Base-by-base conservation (phyloP, 2,329 filamentous ascomycete species). In the Sarocladium strictum region DNA sequence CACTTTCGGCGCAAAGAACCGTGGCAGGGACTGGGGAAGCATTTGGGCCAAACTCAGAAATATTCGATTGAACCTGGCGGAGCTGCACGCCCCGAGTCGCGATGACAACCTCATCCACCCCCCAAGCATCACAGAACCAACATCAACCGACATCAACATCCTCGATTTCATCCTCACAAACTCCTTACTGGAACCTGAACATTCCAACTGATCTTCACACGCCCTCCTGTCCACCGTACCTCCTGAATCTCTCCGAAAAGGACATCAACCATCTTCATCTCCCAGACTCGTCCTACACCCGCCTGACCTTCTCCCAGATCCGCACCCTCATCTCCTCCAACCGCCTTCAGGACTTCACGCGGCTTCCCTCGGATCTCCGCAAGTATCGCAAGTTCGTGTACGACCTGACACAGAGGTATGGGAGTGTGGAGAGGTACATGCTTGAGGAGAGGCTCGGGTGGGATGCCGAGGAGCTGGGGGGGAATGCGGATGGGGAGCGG, bases 131-230 rank as follows among this genome's bases (percentile, higher is more conserved):
- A 12, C 24, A 27, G 11, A 17, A 27, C 23, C 23, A 47, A 72
- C 73, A 35, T 65, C 63, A 26, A 59, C 62, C 50, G 55, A 59
- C 37, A 54, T 56, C 32, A 69, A 63, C 56, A 57, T 9, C 17
- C 17, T 43, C 40, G 17, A 14, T 4, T 7, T 12, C 9, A 7
- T 43, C 14, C 43, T 29, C 23, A 45, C 11, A 51, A 43, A 3
- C 70, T 12, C 85, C 87, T 0, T 96, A 87, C 74, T 96, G 91
- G 91, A 86, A 93, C 58, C 78, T 87, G 69, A 96, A 96, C 68
- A 73, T 95, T 15, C 83, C 88, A 0, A 70, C 73, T 33, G 67
- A 75, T 24, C 71, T 86, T 58, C 82, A 85, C 66, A 83, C 85
- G 0, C 62, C 69, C 2, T 75, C 84, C 53, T 96, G 91, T 64